Evolutionary conservation across 257 asterid genomes (phyloP).

Genomic region (Asclepias syriaca): DNA sequence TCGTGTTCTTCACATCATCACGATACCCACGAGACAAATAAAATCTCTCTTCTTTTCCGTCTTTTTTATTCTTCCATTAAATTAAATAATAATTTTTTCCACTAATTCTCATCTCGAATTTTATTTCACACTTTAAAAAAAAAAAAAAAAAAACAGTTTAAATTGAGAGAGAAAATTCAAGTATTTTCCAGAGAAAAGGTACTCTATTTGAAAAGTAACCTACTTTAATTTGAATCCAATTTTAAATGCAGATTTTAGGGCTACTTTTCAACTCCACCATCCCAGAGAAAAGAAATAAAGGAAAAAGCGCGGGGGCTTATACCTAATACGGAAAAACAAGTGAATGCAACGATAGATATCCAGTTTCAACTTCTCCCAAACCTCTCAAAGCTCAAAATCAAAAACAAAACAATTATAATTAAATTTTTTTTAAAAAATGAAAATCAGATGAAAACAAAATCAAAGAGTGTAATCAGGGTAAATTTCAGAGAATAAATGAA

Average conservation of each 20-base stretch:
- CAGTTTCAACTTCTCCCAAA: neutral
- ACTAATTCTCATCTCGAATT: neutral
- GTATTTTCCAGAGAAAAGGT: neutral
- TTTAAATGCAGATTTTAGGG: neutral
- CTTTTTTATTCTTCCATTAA: neutral
- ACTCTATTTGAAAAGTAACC: neutral
- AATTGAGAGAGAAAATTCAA: neutral
- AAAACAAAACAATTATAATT: too few species aligned
- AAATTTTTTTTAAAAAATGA: too few species aligned
- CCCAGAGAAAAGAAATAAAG: neutral
- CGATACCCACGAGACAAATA: neutral
- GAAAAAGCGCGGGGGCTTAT: neutral
- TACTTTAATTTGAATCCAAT: constrained; percentile 1
- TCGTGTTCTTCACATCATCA: constrained; percentile 30
- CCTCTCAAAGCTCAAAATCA: neutral
- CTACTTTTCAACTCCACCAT: neutral
- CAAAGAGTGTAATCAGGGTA: neutral
- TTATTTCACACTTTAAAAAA: neutral
- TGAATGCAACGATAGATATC: neutral
- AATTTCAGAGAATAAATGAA: neutral
- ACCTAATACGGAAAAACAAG: constrained; percentile 10
- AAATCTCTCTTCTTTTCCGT: too few species aligned
- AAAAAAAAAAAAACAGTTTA: too few species aligned
- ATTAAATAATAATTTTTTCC: neutral
- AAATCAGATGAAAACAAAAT: too few species aligned